Conservation (phyloP, 2,329 filamentous ascomycete species). For the Scortechinia acanthostroma region DNA sequence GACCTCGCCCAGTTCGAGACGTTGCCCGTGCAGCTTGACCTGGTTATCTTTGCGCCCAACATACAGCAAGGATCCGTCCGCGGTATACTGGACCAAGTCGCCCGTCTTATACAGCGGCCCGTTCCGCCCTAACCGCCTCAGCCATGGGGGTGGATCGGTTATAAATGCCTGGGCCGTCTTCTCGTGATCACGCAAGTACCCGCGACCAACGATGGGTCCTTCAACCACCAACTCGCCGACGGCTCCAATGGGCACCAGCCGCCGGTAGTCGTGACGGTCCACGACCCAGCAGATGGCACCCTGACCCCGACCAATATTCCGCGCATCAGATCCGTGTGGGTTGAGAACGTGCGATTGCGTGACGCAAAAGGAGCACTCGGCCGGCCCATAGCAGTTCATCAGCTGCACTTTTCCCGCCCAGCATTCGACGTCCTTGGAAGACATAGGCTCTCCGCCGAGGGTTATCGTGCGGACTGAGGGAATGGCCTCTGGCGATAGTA, state of each 20-base stretch:
- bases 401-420: background rate
- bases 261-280: background rate
- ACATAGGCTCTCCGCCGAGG: background rate
- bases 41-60: constrained; percentile 36
- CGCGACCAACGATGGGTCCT: constrained; percentile 23
- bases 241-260: constrained; percentile 7
- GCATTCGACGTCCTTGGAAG: background rate
- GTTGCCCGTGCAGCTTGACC: constrained; percentile 37
- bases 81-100: constrained; percentile 19
- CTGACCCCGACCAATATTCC: background rate
- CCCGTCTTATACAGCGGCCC: constrained; percentile 22
- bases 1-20: constrained; percentile 32
- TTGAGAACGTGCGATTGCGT: no score
- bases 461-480: background rate
- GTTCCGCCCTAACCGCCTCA: constrained; percentile 19
- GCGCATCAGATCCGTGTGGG: no score
- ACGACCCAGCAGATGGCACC: background rate
- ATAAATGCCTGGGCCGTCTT: constrained; percentile 28
- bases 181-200: constrained; percentile 26
- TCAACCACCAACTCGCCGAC: constrained; percentile 10
- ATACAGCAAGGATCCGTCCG: constrained; percentile 15
- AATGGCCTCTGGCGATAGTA: background rate
- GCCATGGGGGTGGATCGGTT: constrained; percentile 19
- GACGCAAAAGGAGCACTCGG: no score
- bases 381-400: background rate